Percentiles rank a stretch among this genome's conserved stretches.
Evolutionary conservation across 2,329 filamentous ascomycete species (phyloP).

Genomic region (Trichoderma oligosporum): DNA sequence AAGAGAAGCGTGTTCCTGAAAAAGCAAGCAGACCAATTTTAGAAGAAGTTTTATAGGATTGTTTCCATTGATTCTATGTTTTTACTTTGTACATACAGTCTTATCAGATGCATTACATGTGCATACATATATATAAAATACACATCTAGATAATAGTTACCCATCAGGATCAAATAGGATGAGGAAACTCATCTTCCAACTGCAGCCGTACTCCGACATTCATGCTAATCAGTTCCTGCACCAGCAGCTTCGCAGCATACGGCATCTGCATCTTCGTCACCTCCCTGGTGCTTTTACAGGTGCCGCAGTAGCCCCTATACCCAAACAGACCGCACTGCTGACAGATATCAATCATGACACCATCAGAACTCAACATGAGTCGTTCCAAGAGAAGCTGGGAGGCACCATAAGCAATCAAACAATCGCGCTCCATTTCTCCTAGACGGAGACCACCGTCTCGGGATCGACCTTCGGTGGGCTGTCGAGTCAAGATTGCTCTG

Average conservation of each 20-base stretch:
- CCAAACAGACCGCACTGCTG: slow-evolving; percentile 93
- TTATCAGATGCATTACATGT: neutral
- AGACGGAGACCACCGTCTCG: slow-evolving; percentile 87
- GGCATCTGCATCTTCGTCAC: slow-evolving; percentile 95
- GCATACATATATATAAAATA: neutral
- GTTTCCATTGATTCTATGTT: neutral
- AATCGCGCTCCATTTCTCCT: slow-evolving; percentile 99
- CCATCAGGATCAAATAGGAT: slow-evolving; percentile 40
- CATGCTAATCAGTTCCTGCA: slow-evolving; percentile 97
- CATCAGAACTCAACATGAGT: slow-evolving; percentile 91
- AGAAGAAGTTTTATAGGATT: neutral
- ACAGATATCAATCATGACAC: slow-evolving; percentile 87
- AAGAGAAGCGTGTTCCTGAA: neutral
- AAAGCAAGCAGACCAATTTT: neutral
- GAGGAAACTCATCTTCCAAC: slow-evolving; percentile 89
- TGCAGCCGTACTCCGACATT: slow-evolving; percentile 93
- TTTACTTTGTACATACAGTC: slow-evolving; percentile 5
- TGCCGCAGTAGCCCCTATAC: slow-evolving; percentile 91
- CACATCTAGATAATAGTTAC: too few species aligned
- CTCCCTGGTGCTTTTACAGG: slow-evolving; percentile 77
- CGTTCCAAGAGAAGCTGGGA: slow-evolving; percentile 88
- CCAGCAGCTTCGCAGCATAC: slow-evolving; percentile 91
- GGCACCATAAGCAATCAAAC: slow-evolving; percentile 93
- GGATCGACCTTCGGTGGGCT: slow-evolving; percentile 93
- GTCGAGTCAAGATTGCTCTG: slow-evolving; percentile 84